Evolutionary conservation across 2,329 filamentous ascomycete species (phyloP).

Genomic region (Cryphonectria naterciae): DNA sequence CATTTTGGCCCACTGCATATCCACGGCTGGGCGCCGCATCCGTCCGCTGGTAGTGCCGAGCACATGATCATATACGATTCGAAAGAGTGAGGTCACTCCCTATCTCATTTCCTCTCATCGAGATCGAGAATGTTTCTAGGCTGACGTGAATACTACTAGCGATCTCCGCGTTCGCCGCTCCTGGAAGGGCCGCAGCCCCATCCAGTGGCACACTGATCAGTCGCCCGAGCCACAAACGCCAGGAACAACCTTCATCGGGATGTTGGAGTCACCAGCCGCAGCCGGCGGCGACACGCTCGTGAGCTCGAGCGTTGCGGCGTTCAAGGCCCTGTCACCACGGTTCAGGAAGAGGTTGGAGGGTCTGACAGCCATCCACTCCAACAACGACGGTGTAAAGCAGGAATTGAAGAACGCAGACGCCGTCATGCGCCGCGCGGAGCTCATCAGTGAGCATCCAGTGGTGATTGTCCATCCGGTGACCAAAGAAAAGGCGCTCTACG

Average conservation of each 20-base stretch:
- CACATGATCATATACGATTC: too few species aligned
- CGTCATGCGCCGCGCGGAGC: conserved; percentile 63
- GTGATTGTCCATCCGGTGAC: conserved; percentile 69
- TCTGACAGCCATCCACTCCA: conserved; percentile 68
- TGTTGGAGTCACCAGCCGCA: conserved; percentile 34
- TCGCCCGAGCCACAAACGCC: conserved; percentile 33
- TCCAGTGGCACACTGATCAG: conserved; percentile 36
- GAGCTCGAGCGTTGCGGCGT: conserved; percentile 32
- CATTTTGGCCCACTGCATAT: too few species aligned
- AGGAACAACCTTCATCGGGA: conserved; percentile 35
- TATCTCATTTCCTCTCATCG: too few species aligned
- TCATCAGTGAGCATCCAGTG: conserved; percentile 64
- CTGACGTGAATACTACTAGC: conserved; percentile 1
- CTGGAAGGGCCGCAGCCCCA: conserved; percentile 32
- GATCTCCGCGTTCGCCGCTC: conserved; percentile 31
- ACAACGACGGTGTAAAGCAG: conserved; percentile 51
- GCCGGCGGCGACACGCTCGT: conserved; percentile 35
- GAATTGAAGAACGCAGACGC: conserved; percentile 47
- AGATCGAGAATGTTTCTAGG: too few species aligned
- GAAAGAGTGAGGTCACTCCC: too few species aligned
- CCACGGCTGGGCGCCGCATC: too few species aligned
- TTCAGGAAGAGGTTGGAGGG: conserved; percentile 70
- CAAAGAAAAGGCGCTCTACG: conserved; percentile 67
- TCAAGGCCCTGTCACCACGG: conserved; percentile 61
- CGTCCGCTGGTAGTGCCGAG: too few species aligned